Percentiles rank a stretch among this genome's conserved stretches.
These are phyloP conservation scores for Linnemannia exigua DNA, from an alignment of 192 early-diverging fungal species.

Conservation along the genomic window DNA sequence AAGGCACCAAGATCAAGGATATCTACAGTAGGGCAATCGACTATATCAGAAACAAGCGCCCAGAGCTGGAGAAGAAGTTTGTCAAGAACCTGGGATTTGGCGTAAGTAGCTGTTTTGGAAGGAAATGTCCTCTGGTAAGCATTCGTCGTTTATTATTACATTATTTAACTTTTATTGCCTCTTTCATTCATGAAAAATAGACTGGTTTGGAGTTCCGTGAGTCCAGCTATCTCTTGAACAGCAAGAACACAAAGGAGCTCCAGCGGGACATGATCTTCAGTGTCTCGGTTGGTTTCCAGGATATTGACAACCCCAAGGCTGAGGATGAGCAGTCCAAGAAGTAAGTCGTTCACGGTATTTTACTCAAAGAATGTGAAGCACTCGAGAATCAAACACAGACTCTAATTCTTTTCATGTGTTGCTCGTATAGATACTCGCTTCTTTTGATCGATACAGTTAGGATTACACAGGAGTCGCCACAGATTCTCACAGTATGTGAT, in stretches of 20 bases:
- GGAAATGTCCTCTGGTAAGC: background rate
- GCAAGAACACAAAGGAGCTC: constrained; percentile 78
- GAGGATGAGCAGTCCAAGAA: constrained; percentile 79
- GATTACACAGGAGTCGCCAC: constrained; percentile 74
- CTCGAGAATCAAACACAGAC: background rate
- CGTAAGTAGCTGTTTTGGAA: constrained; percentile 56
- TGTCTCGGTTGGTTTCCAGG: constrained; percentile 88
- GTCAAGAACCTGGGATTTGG: constrained; percentile 90
- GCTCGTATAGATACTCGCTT: constrained; percentile 77
- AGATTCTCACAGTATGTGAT: constrained; percentile 74
- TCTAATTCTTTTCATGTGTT: background rate
- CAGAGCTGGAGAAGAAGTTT: constrained; percentile 90
- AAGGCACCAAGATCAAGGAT: constrained; percentile 81
- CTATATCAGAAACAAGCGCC: constrained; percentile 81
- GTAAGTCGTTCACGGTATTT: constrained; percentile 34
- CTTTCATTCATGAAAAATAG: constrained; percentile 44
- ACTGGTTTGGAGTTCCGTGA: constrained; percentile 98
- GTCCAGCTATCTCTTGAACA: constrained; percentile 78
- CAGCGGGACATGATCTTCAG: constrained; percentile 89
- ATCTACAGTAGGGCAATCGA: constrained; percentile 80
- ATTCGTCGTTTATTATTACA: background rate
- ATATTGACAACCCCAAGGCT: constrained; percentile 81
- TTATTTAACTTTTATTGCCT: background rate
- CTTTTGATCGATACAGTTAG: constrained; percentile 86
- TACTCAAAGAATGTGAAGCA: background rate